Evolutionary conservation across 192 early-diverging fungal species (phyloP), one percentile per base, ranked within the genome.

Genomic region (Gonapodya prolifera): DNA sequence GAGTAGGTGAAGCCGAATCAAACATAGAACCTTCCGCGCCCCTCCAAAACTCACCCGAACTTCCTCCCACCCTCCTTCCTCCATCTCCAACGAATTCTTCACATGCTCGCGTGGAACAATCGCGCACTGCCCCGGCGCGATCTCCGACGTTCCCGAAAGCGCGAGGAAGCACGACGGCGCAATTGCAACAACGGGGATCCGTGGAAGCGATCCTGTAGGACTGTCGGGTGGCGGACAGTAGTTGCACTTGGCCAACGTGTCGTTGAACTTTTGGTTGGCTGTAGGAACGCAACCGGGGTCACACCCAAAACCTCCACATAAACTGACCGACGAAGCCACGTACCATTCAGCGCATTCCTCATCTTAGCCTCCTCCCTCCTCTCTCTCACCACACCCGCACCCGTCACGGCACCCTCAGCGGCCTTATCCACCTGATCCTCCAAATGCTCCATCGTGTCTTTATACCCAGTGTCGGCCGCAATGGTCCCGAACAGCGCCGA

Each of bases 31-130:
- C n/a, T n/a, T n/a, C n/a, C n/a, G n/a, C n/a, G n/a, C n/a, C n/a
- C n/a, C n/a, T n/a, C n/a, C n/a, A n/a, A n/a, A n/a, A 69, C 45
- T 8, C n/a, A 91, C 90, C 84, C 88, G 79, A 34, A 99, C 94
- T 81, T 99, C 97, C 70, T 92, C 92, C 96, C 96, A 98, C 16
- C 85, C 86, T 78, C 94, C 93, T 76, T 99, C 95, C 70, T 96
- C 94, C 70, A 90, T 92, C 79, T 94, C 91, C 34, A 99, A 82
- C 16, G 91, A 94, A 2, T 92, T 91, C 0, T 89, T 79, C 33
- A 89, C 85, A 78, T 99, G 97, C 75, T 96, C 89, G 16, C 94
- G 78, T 17, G 97, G 97, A 2, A 95, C 92, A 80, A 99, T 97
- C 61, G 93, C 80, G 84, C 95, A 97, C 75, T 98, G 96, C 0